These are phyloP conservation scores for Colletotrichum ledebouriae DNA, from an alignment of 2,329 filamentous ascomycete genomes.

Conservation along the genomic window DNA sequence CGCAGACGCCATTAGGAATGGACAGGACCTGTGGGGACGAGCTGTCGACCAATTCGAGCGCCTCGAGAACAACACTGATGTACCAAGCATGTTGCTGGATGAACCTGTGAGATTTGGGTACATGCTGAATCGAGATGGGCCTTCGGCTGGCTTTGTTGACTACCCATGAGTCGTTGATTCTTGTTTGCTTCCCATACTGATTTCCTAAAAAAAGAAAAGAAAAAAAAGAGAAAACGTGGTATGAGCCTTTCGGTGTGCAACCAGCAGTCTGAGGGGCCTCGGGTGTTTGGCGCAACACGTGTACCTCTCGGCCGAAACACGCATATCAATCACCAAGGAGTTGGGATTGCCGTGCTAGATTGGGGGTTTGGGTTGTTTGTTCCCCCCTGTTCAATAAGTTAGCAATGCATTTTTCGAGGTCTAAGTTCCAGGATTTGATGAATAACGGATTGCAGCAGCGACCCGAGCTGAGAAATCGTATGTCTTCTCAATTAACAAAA, in stretches of 20 bases:
- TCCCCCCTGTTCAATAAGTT: too few species aligned
- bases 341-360: too few species aligned
- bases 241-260: neutral
- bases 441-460: too few species aligned
- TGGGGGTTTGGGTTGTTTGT: too few species aligned
- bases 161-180: conserved; percentile 50
- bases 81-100: conserved; percentile 62
- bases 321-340: neutral
- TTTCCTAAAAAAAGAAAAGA: too few species aligned
- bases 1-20: conserved; percentile 63
- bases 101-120: conserved; percentile 58
- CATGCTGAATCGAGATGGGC: conserved; percentile 60
- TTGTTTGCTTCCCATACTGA: neutral
- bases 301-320: neutral
- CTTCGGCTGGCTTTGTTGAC: conserved; percentile 62
- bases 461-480: too few species aligned
- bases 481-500: too few species aligned
- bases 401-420: too few species aligned
- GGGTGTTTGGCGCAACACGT: neutral
- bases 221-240: too few species aligned
- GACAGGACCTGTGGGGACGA: conserved; percentile 68
- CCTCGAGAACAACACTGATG: conserved; percentile 64
- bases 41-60: conserved; percentile 60
- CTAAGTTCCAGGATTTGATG: too few species aligned
- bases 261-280: neutral